Percentiles rank a stretch among this genome's conserved stretches.
Conservation (phyloP, 371 early-diverging fungal species). For the Actinomortierella wolfii region DNA sequence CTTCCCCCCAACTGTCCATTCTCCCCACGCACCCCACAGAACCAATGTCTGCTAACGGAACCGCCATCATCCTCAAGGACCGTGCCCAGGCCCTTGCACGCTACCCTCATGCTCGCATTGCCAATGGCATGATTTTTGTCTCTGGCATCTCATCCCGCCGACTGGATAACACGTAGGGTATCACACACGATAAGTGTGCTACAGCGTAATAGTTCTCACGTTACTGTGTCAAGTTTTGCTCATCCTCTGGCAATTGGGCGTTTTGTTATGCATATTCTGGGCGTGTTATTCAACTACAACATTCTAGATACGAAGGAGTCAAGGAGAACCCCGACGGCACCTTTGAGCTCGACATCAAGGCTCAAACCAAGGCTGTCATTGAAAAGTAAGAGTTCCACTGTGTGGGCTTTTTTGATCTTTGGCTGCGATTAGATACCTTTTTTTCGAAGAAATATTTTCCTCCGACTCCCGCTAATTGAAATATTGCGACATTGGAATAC, state of each 20-base stretch:
- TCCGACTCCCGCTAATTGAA: too few species aligned
- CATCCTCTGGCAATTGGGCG: too few species aligned
- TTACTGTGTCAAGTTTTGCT: too few species aligned
- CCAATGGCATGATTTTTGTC: conserved; percentile 59
- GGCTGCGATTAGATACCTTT: not conserved
- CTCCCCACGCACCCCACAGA: not conserved
- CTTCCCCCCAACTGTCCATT: not conserved
- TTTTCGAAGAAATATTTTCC: too few species aligned
- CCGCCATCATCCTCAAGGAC: conserved; percentile 51
- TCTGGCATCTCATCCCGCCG: conserved; percentile 66
- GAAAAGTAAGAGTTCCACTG: conserved; percentile 51
- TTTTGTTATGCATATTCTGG: too few species aligned
- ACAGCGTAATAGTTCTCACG: too few species aligned
- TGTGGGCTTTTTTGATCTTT: not conserved
- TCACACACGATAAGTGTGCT: not conserved
- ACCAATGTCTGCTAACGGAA: conserved; percentile 54
- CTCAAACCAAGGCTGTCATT: conserved; percentile 66
- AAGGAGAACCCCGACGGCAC: conserved; percentile 55
- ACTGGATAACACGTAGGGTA: conserved; percentile 62
- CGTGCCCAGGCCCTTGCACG: conserved; percentile 66
- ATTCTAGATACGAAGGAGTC: conserved; percentile 52
- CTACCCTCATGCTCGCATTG: conserved; percentile 68
- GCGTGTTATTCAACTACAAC: too few species aligned
- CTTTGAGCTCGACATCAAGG: conserved; percentile 57
- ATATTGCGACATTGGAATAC: too few species aligned